phyloP scores from a whole-genome alignment of 495 filamentous ascomycete genomes.

The Penicillium ochrochloron region DNA sequence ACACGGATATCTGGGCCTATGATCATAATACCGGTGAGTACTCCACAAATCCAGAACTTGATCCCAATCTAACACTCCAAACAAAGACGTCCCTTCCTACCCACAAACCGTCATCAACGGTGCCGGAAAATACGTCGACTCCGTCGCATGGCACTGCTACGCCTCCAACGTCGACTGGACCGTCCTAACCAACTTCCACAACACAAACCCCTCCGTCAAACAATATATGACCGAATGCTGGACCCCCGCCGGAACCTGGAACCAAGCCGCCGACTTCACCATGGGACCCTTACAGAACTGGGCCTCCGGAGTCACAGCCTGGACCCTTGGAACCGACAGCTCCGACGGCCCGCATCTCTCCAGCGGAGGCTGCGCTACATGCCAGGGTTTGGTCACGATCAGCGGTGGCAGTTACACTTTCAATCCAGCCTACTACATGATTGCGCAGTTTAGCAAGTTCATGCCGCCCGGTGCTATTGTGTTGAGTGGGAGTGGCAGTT shows the following conservation, averaged over 20 bases:
- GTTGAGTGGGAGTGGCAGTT: constrained; percentile 51
- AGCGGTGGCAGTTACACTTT: constrained; percentile 49
- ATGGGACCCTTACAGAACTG: constrained; percentile 63
- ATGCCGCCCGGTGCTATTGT: constrained; percentile 56
- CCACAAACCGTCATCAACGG: constrained; percentile 52
- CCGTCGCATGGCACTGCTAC: constrained; percentile 64
- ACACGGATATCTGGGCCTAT: constrained; percentile 57
- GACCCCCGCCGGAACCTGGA: constrained; percentile 52
- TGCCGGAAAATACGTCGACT: constrained; percentile 48
- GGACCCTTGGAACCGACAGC: constrained; percentile 57
- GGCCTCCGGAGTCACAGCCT: constrained; percentile 56
- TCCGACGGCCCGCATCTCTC: constrained; percentile 57
- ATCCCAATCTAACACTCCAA: neutral
- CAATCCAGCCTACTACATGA: constrained; percentile 58
- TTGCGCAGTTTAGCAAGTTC: constrained; percentile 62
- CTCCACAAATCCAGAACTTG: neutral
- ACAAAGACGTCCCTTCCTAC: constrained; percentile 44
- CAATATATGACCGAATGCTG: constrained; percentile 68
- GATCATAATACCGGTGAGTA: constrained; percentile 59
- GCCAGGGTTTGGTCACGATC: constrained; percentile 55
- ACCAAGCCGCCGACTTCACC: constrained; percentile 56
- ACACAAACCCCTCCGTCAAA: constrained; percentile 45
- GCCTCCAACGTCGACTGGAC: constrained; percentile 51
- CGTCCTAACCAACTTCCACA: constrained; percentile 54
- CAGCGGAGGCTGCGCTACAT: constrained; percentile 50